A percentile compares a stretch with the other conserved stretches of the same genome.
Evolutionary conservation across 495 filamentous ascomycete species (phyloP).

Genomic region (Lasiosphaeria miniovina): DNA sequence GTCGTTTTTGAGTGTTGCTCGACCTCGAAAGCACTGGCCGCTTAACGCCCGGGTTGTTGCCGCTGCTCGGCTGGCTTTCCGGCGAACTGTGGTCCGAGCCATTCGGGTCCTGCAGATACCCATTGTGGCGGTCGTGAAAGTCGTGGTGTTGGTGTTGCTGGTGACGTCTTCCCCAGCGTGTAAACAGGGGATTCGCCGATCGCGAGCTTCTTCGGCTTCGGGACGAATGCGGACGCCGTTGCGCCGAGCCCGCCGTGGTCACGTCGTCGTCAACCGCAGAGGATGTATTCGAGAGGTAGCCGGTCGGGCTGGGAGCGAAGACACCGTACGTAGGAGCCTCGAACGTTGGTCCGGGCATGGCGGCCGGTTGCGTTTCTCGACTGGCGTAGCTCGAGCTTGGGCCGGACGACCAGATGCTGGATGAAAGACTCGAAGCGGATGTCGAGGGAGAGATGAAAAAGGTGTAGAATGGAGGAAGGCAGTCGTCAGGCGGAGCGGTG

Average conservation of each 20-base stretch:
- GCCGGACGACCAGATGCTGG: conserved; percentile 15
- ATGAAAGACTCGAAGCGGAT: conserved; percentile 25
- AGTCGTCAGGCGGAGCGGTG: conserved; percentile 7
- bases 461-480: conserved; percentile 17
- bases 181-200: conserved; percentile 28
- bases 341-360: conserved; percentile 27
- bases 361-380: conserved; percentile 5
- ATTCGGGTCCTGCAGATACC: conserved; percentile 12
- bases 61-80: conserved; percentile 23
- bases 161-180: conserved; percentile 28
- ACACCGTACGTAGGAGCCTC: conserved; percentile 16
- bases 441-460: conserved; percentile 31
- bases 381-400: conserved; percentile 8
- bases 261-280: conserved; percentile 6
- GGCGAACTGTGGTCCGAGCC: conserved; percentile 10
- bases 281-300: conserved; percentile 15
- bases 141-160: conserved; percentile 26
- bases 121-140: conserved; percentile 8
- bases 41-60: conserved; percentile 17
- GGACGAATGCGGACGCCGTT: conserved; percentile 25
- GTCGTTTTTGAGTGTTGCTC: conserved; percentile 24
- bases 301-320: conserved; percentile 5
- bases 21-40: conserved; percentile 23
- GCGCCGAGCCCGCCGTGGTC: conserved; percentile 6
- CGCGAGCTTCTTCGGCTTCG: conserved; percentile 20